phyloP scores from a whole-genome alignment of 106 monocot genomes.

The Dioscorea zingiberensis region DNA sequence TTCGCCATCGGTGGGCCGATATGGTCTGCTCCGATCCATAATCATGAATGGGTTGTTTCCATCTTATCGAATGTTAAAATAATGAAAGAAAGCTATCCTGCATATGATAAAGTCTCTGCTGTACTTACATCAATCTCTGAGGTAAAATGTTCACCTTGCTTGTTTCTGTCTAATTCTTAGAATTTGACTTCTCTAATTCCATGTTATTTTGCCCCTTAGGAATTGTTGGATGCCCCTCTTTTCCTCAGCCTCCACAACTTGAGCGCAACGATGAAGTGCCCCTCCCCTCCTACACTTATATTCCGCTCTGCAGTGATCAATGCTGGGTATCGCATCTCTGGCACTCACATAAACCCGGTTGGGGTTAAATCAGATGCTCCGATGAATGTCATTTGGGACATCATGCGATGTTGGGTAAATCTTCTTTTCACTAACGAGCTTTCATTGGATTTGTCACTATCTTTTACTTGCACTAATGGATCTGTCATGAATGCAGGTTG shows the following conservation, averaged over 20 bases:
- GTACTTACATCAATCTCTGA: constrained; percentile 85
- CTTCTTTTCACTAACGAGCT: background rate
- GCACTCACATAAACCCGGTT: constrained; percentile 83
- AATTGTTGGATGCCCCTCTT: constrained; percentile 78
- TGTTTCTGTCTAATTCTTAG: too few relatives aligned
- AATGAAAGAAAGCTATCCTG: constrained; percentile 78
- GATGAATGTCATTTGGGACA: constrained; percentile 90
- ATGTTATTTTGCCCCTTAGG: constrained; percentile 21
- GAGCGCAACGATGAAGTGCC: constrained; percentile 78
- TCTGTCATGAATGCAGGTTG: constrained; percentile 34
- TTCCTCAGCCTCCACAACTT: constrained; percentile 88
- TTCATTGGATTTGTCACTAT: background rate
- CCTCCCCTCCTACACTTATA: constrained; percentile 72
- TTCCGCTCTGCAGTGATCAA: constrained; percentile 89
- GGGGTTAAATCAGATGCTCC: constrained; percentile 92
- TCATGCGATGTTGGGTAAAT: constrained; percentile 96
- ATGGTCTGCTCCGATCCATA: constrained; percentile 96
- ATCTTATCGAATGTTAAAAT: constrained; percentile 55
- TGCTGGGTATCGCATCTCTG: constrained; percentile 91
- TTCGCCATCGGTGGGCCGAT: constrained; percentile 95
- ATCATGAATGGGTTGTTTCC: constrained; percentile 71
- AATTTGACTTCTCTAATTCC: too few relatives aligned
- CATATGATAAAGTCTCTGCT: constrained; percentile 76
- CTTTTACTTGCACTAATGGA: background rate
- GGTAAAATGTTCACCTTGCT: constrained; percentile 25